Evolutionary conservation across 306 rosid genomes (phyloP).

Genomic region (Vigna hirtella): DNA sequence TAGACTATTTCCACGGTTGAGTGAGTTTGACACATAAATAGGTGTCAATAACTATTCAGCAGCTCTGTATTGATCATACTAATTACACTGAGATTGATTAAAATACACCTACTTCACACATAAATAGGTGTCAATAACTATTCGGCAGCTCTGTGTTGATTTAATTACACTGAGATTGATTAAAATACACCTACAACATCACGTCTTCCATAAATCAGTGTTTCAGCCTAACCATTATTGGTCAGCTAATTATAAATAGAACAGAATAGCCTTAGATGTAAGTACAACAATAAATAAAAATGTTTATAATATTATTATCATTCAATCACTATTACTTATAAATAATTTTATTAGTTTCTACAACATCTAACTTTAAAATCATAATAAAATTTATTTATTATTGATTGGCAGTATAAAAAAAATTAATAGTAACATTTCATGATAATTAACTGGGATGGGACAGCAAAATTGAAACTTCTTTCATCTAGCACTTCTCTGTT

Average conservation of each 20-base stretch:
- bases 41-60: background rate
- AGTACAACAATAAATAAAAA: background rate
- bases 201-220: background rate
- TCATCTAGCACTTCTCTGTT: background rate
- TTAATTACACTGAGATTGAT: background rate
- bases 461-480: background rate
- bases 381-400: too few species aligned
- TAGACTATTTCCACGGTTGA: too few species aligned
- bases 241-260: background rate
- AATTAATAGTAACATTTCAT: too few species aligned
- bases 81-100: background rate
- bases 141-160: background rate
- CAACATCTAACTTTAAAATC: background rate
- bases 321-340: too few species aligned
- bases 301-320: background rate
- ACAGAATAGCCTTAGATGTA: background rate
- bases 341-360: too few species aligned
- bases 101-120: background rate
- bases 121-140: background rate
- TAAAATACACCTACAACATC: background rate
- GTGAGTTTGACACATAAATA: background rate
- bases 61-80: background rate
- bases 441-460: background rate
- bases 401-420: too few species aligned
- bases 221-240: background rate